Percentiles rank a stretch among this genome's conserved stretches.
Evolutionary conservation across 352 stramenopile species (phyloP).

Genomic region (Albugo laibachii): DNA sequence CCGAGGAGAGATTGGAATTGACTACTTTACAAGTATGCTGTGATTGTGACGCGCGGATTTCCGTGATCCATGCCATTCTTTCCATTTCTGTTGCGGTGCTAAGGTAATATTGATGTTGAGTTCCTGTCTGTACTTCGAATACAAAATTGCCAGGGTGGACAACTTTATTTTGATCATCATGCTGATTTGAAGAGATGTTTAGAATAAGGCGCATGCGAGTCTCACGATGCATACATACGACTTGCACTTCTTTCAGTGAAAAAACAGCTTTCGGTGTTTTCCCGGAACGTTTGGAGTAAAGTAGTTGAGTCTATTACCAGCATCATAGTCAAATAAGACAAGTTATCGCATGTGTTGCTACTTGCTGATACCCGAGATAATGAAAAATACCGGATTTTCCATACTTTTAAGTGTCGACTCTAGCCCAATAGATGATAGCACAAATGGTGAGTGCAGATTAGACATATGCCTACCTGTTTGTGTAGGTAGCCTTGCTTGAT

Average conservation of each 20-base stretch:
- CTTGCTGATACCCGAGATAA: conserved; percentile 32
- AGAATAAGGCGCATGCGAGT: neutral
- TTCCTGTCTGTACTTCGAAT: conserved; percentile 36
- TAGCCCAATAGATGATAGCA: conserved; percentile 8
- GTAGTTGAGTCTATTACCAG: conserved; percentile 26
- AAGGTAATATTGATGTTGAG: conserved; percentile 25
- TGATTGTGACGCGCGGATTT: conserved; percentile 15
- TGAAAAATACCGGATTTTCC: conserved; percentile 75
- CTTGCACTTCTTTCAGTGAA: conserved; percentile 25
- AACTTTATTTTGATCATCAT: conserved; percentile 68
- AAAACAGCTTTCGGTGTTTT: conserved; percentile 35
- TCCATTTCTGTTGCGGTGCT: conserved; percentile 65
- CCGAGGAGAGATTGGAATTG: conserved; percentile 4
- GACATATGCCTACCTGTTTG: conserved; percentile 25
- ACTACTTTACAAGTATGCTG: conserved; percentile 5
- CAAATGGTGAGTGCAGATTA: neutral
- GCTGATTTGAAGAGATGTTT: conserved; percentile 11
- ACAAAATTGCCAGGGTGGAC: conserved; percentile 53
- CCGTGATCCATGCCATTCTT: conserved; percentile 30
- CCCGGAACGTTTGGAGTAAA: conserved; percentile 71
- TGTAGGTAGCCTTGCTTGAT: conserved; percentile 71
- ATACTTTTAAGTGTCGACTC: conserved; percentile 73
- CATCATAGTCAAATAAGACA: neutral
- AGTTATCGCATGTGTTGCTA: neutral
- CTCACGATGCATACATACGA: conserved; percentile 18